Base-by-base conservation (phyloP, 352 stramenopile genomes). In the Globisporangium cylindrosporum region DNA sequence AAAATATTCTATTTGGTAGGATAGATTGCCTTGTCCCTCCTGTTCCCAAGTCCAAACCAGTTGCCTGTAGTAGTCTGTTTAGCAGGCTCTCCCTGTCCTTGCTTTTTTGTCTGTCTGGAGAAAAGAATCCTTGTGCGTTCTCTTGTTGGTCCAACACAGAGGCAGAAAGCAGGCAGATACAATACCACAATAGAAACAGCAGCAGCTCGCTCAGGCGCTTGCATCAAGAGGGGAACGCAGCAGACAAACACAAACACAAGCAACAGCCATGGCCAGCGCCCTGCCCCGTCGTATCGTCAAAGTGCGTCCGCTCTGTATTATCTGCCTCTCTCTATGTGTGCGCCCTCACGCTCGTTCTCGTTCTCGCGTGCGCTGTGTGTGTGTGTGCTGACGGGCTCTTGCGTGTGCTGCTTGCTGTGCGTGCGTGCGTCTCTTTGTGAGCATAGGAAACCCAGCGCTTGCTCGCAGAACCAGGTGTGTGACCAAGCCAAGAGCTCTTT, bases 391-490 rank as follows among this genome's bases (percentile, higher is more conserved):
- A 53, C 14, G 51, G n/a, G 20, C 29, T 3, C 24, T 46, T 64
- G 38, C 29, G 41, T 59, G 27, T 67, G 59, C 62, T 41, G 46
- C 27, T 43, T 58, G 25, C 3, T 41, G 27, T 46, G 49, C 32
- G n/a, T 34, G 22, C 7, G 46, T 58, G 51, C 24, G 22, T 36
- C 51, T 25, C 51, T 36, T 58, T 58, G 51, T 24, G 29, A 24
- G 65, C 67, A 93, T 10, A 38, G 93, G 95, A 99, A 84, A 98
- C 96, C 43, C 94, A 98, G 82, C 90, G 95, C 41, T 82, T 99
- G 65, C 87, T 98, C 43, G 90, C 92, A 46, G 96, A 98, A 69
- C 96, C 96, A 76, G 94, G 85, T 92, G 20, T 61, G 69, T 18
- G 15, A 24, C 27, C 20, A 68, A 6, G 27, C 29, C 3, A 56